A percentile compares a stretch with the other conserved stretches of the same genome.
phyloP scores from a whole-genome alignment of 106 monocot genomes.

The Dendrobium chrysotoxum region DNA sequence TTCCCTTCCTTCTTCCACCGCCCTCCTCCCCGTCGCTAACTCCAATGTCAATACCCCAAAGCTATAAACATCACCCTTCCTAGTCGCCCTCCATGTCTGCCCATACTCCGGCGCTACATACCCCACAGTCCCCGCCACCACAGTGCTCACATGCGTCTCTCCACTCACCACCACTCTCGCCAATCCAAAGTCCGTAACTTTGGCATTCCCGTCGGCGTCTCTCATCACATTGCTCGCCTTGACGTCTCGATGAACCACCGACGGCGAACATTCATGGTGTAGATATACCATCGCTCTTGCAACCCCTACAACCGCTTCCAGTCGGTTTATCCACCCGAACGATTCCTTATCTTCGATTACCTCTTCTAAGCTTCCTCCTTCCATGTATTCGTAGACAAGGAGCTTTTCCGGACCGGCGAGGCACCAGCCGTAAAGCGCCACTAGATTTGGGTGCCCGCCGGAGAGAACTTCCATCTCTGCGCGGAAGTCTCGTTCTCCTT shows the following conservation, averaged over 20 bases:
- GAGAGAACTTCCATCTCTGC: constrained; percentile 67
- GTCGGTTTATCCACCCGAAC: constrained; percentile 29
- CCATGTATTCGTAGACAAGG: constrained; percentile 75
- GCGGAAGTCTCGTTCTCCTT: constrained; percentile 59
- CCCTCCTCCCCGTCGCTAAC: constrained; percentile 65
- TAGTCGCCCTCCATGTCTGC: constrained; percentile 59
- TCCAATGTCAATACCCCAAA: constrained; percentile 75
- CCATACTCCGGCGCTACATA: constrained; percentile 89
- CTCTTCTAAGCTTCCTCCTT: constrained; percentile 64
- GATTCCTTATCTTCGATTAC: constrained; percentile 32
- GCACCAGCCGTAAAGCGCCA: constrained; percentile 70
- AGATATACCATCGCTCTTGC: constrained; percentile 58
- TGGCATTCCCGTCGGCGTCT: constrained; percentile 34
- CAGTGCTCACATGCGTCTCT: constrained; percentile 69
- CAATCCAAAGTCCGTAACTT: constrained; percentile 76
- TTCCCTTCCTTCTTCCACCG: constrained; percentile 59
- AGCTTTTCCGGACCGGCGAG: constrained; percentile 38
- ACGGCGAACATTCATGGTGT: constrained; percentile 69
- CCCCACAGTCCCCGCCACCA: constrained; percentile 81
- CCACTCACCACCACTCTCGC: constrained; percentile 45
- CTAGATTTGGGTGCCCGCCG: constrained; percentile 68
- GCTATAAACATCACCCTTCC: constrained; percentile 83
- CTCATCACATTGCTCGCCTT: constrained; percentile 85
- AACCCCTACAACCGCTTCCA: constrained; percentile 48
- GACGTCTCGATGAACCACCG: constrained; percentile 89